Base-by-base conservation (phyloP, 768 basidiomycete species). In the Dentipellis sp. region DNA sequence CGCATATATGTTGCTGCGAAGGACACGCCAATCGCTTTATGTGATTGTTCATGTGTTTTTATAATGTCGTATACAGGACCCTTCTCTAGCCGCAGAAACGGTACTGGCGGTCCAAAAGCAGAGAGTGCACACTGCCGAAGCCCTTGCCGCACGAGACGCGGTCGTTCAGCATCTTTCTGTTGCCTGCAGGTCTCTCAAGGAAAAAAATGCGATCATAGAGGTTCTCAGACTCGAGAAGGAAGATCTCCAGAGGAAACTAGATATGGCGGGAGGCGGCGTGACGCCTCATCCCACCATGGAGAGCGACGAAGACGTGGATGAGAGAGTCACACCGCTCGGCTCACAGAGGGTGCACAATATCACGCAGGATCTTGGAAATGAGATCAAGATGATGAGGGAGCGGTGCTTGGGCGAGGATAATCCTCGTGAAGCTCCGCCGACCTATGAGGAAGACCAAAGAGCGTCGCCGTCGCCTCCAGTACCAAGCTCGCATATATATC, bases 351-450 rank as follows among this genome's bases (percentile, higher is more conserved):
- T 79, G 10, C 71, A 78, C 7, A 68, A 70, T 14, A 68, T 72
- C 21, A 23, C 42, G 10, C 37, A 45, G 53, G n/a, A 21, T 14
- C 53, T 53, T n/a, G 38, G 37, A 9, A 40, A 45, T 14, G 53
- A 53, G 42, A 64, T 76, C 10, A 65, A 68, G 55, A 58, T 63
- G 23, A 42, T 72, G 54, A 69, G 69, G 59, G 69, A 65, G 42
- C 40, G 50, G 39, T 47, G 51, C 8, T 40, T 50, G n/a, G 45
- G 53, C 11, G 48, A 56, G 16, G 64, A 62, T 17, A 59, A 64
- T 40, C 58, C 61, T 35, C 54, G 10, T 23, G 68, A 69, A 50
- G 23, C 62, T 9, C 53, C 59, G 21, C 40, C 42, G 74, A 73
- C 38, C 67, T 47, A 55, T 16, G 72, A 70, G 19, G 50, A 49